Evolutionary conservation across 768 basidiomycete species (phyloP), one percentile per base, ranked within the genome.

Genomic region (Kwoniella dejecticola): DNA sequence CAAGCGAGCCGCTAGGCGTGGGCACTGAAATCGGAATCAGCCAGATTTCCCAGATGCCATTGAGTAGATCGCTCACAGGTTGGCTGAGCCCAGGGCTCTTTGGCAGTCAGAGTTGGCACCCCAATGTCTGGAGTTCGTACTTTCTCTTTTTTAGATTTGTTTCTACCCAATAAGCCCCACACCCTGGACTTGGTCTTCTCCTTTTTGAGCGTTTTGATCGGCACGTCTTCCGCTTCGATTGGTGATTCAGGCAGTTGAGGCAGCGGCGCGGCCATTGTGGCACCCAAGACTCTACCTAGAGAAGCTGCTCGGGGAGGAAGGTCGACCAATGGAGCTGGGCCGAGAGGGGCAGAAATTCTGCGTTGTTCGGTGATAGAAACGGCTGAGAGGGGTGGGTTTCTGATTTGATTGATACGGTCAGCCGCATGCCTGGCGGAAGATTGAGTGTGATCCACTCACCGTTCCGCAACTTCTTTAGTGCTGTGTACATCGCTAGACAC

Each of bases 171-270:
- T 19, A 75, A 49, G 13, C 68, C 68, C 73, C 73, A 75, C 8
- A 75, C 62, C 57, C 58, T 62, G 10, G 70, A 71, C 31, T 66
- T 71, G 27, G 73, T 75, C 62, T 67, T 71, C 33, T 71, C 72
- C 52, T 56, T 62, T 50, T 67, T 69, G 30, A 69, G 62, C 1
- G 62, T 57, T 49, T 62, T 60, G 46, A 27, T 24, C 8, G 44
- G 46, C 24, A 12, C 15, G 30, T 65, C 47, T 27, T 62, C 49
- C 3, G 36, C 36, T 41, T 62, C 53, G 44, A 48, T 33, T 2
- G 52, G 45, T 2, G 44, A 50, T 29, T 62, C 53, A 23, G 45
- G 19, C 36, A 48, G 36, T 21, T 19, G 29, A 33, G 63, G 58
- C 11, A 36, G 56, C 40, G 30, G 41, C 24, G 55, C 17, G 23